Base-by-base conservation (phyloP, 306 rosid genomes). In the Cucumis melo region DNA sequence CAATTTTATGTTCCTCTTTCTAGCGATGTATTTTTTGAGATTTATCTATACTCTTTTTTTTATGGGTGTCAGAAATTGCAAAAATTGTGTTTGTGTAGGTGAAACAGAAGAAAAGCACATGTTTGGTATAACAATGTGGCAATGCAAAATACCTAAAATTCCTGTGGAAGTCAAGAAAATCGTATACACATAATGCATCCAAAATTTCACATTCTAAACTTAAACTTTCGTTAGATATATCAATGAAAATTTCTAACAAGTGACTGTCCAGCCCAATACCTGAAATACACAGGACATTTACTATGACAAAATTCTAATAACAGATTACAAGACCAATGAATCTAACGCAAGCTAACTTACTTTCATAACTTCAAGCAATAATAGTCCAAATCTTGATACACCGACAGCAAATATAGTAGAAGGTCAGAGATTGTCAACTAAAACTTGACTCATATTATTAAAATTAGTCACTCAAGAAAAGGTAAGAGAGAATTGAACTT, bases 1-100 rank as follows among this genome's bases (percentile, higher is more conserved):
- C 88, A 76, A 10, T 55, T 72, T 71, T 27, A 13, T 1, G 29
- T 76, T 20, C 46, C 56, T 65, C 73, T 67, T 20, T 39, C 55
- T 20, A 10, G 0, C 50, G 13, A 50, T 17, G 17, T 16, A 4
- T 10, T 32, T 32, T 24, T 10, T 66, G 51, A 16, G 50, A 3
- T 64, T 64, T 21, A 17, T 64, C 71, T 64, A 6, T 62, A 1
- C 4, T 32, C 34, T 6, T n/a, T 2, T 5, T 42, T 60, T 23
- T 8, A 17, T 21, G 29, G 13, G 27, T 17, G 5, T 65, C 8
- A 3, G 11, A 27, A 27, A 27, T 27, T 27, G 73, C 70, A 34
- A 63, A 3, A 32, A 16, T 11, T 20, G 74, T 11, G 10, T 39
- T 41, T 67, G 56, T 68, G 74, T 29, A 65, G 73, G 73, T 66